Evolutionary conservation across 768 basidiomycete species (phyloP).

Genomic region (Tylopilus cervinicoccineus): DNA sequence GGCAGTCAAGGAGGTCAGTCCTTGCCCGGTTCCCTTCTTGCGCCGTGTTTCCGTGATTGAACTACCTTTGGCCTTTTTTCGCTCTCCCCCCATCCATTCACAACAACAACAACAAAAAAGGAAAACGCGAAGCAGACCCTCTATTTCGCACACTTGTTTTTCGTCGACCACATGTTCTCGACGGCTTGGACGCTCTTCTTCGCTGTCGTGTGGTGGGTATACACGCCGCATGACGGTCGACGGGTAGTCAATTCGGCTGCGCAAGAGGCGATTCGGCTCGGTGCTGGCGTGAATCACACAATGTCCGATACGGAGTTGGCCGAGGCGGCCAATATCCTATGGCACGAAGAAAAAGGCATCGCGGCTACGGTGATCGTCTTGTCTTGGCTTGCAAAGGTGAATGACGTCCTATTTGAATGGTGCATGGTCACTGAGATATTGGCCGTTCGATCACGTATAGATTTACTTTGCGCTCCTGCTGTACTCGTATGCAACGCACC

Average conservation of each 20-base stretch:
- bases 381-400: conserved; percentile 88
- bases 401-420: conserved; percentile 14
- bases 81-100: neutral
- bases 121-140: conserved; percentile 84
- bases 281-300: conserved; percentile 45
- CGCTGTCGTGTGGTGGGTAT: conserved; percentile 85
- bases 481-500: conserved; percentile 91
- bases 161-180: conserved; percentile 86
- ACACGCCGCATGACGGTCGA: conserved; percentile 87
- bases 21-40: neutral
- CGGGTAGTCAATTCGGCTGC: conserved; percentile 80
- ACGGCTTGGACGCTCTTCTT: conserved; percentile 94
- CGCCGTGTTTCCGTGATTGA: conserved; percentile 17
- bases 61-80: neutral
- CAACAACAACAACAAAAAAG: conserved; percentile 37
- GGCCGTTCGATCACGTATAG: conserved; percentile 37
- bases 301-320: conserved; percentile 66
- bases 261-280: conserved; percentile 79
- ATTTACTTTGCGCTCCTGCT: conserved; percentile 87
- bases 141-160: conserved; percentile 89
- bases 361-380: conserved; percentile 72
- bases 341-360: conserved; percentile 85
- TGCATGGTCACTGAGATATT: neutral
- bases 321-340: conserved; percentile 73
- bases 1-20: conserved; percentile 77